A percentile compares a stretch with the other conserved stretches of the same genome.
phyloP scores from a whole-genome alignment of 345 rosid species.

The Bruguiera sexangula region DNA sequence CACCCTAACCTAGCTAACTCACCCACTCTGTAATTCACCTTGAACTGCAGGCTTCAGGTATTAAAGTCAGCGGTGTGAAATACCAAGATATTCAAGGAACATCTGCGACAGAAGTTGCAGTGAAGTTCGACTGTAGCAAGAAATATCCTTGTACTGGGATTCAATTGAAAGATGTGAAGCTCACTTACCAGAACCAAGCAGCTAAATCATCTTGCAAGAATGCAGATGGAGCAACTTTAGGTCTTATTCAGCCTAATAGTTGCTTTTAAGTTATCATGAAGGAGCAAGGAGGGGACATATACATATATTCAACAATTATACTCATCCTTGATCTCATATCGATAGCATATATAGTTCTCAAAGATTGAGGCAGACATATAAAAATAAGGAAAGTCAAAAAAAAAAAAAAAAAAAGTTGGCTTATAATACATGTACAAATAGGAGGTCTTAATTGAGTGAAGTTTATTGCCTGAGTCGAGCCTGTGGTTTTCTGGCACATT shows the following conservation, averaged over 20 bases:
- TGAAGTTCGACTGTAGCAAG: constrained; percentile 46
- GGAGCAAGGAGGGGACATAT: too few relatives aligned
- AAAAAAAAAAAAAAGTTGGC: background rate
- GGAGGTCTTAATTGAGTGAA: background rate
- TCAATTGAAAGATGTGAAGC: constrained; percentile 41
- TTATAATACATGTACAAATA: background rate
- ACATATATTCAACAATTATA: background rate
- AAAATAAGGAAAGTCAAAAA: background rate
- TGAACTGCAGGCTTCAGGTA: constrained; percentile 22
- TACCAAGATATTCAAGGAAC: constrained; percentile 42
- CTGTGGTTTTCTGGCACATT: too few relatives aligned
- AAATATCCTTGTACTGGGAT: constrained; percentile 48
- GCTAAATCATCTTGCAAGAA: constrained; percentile 47
- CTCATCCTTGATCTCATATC: background rate
- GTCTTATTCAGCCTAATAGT: constrained; percentile 1
- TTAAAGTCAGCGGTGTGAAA: constrained; percentile 30
- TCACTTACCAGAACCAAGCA: constrained; percentile 34
- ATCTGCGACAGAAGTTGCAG: constrained; percentile 30
- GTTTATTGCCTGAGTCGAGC: too few relatives aligned
- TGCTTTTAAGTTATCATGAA: background rate
- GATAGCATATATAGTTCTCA: background rate
- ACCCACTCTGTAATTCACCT: too few relatives aligned
- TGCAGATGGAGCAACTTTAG: constrained; percentile 35
- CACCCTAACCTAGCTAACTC: background rate
- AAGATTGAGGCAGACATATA: background rate